Evolutionary conservation across 2,329 filamentous ascomycete species (phyloP).

Genomic region (Camillea tinctor): DNA sequence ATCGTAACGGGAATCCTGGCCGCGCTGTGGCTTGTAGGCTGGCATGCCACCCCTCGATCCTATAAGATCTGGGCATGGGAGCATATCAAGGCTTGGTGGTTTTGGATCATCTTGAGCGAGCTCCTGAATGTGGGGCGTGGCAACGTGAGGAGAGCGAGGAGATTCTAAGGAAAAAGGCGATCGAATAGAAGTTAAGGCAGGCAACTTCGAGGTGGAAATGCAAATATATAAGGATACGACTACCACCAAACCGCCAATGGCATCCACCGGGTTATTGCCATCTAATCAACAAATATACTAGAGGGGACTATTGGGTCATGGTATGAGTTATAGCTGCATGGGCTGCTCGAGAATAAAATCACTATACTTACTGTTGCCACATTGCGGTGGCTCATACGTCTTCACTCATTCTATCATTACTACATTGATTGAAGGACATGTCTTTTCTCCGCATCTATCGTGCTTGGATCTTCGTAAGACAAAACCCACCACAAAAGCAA

Average conservation of each 20-base stretch:
- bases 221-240: too few species aligned
- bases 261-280: too few species aligned
- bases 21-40: constrained; percentile 19
- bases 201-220: background rate
- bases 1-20: constrained; percentile 16
- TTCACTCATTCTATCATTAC: background rate
- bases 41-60: constrained; percentile 15
- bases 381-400: background rate
- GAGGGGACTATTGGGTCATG: too few species aligned
- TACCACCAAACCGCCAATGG: too few species aligned
- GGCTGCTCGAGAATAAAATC: background rate
- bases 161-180: background rate
- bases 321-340: too few species aligned
- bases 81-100: constrained; percentile 19
- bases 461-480: background rate
- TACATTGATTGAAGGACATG: background rate
- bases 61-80: constrained; percentile 20
- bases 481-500: background rate
- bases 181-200: background rate
- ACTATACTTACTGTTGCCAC: background rate
- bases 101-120: constrained; percentile 16
- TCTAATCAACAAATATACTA: too few species aligned
- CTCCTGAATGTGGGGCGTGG: constrained; percentile 15
- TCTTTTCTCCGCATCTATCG: background rate
- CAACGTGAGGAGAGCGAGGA: background rate